Conservation (phyloP, 495 filamentous ascomycete genomes). For the Ramalina intermedia region DNA sequence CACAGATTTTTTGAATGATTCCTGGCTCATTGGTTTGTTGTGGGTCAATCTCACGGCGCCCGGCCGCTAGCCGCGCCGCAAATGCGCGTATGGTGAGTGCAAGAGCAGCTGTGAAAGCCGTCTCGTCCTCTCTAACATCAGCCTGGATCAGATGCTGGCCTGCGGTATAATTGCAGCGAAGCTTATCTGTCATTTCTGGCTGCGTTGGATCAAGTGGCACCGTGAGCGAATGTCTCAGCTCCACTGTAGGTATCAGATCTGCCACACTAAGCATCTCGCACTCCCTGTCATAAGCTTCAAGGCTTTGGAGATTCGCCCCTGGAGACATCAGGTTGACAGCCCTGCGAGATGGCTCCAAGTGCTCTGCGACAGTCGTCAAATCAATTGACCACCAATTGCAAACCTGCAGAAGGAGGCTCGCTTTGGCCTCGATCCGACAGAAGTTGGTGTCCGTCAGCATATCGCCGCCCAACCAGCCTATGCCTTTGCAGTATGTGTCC, state of each 20-base stretch:
- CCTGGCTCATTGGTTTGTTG: background rate
- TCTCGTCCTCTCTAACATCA: conserved; percentile 26
- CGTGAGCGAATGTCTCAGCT: background rate
- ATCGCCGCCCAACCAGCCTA: conserved; percentile 63
- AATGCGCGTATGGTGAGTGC: conserved; percentile 23
- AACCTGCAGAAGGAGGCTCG: conserved; percentile 37
- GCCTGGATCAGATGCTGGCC: conserved; percentile 48
- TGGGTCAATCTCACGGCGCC: background rate
- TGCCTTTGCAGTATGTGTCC: conserved; percentile 58
- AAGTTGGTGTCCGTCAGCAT: conserved; percentile 13
- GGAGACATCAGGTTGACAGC: background rate
- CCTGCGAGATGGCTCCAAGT: background rate
- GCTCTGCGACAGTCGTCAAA: background rate
- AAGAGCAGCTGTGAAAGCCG: conserved; percentile 22
- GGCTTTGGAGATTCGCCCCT: background rate
- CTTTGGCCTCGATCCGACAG: conserved; percentile 22
- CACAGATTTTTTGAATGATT: conserved; percentile 1
- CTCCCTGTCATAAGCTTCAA: conserved; percentile 2
- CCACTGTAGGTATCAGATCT: conserved; percentile 5
- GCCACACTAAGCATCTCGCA: conserved; percentile 11
- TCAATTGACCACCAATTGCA: conserved; percentile 43
- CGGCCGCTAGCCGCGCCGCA: background rate
- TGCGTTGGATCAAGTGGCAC: conserved; percentile 42
- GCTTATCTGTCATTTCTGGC: conserved; percentile 42
- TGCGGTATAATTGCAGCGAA: conserved; percentile 48